Base-by-base conservation (phyloP, 2,329 filamentous ascomycete species). In the Fusarium redolens region DNA sequence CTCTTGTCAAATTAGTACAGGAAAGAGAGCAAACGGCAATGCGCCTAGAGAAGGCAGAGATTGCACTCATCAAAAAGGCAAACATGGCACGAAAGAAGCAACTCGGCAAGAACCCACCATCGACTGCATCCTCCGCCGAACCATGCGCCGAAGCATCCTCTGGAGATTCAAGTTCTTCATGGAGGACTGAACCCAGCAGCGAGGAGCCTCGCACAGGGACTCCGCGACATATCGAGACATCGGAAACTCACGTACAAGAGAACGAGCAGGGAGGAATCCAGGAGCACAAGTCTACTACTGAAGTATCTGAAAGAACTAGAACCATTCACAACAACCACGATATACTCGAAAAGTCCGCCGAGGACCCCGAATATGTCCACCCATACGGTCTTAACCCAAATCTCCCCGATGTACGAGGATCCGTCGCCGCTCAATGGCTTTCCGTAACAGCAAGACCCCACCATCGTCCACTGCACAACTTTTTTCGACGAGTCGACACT, bases 401-500 rank as follows among this genome's bases (percentile, higher is more conserved):
- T 17, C 74, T 85, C 0, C 82, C 83, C 18, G 83, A 85, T 37
- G 80, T 85, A 7, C 80, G 83, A 50, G 84, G 84, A 33, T 85
- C 84, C 64, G 84, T 94, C 41, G 93, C 93, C 17, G 90, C 91
- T 18, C 92, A 91, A 72, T 97, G 93, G 91, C 85, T 97, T 43
- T 87, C 90, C 20, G 84, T 86, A 14, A 92, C 93, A 81, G 88
- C 94, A 75, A 89, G 95, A 47, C 95, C 95, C 3, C 91, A 92
- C 3, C 95, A 97, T 79, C 79, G 86, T 1, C 84, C 88, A 10
- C 81, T 96, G 28, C 89, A 88, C 20, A 86, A 93, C 51, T 88
- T 95, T 73, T 93, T 95, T 74, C 92, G 94, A 79, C 96, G 97
- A 81, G 95, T 98, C 20, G 96, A 99, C 83, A 96, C 95, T 0